Conservation (phyloP, 2,329 filamentous ascomycete species). For the Bipolaris zeicola region DNA sequence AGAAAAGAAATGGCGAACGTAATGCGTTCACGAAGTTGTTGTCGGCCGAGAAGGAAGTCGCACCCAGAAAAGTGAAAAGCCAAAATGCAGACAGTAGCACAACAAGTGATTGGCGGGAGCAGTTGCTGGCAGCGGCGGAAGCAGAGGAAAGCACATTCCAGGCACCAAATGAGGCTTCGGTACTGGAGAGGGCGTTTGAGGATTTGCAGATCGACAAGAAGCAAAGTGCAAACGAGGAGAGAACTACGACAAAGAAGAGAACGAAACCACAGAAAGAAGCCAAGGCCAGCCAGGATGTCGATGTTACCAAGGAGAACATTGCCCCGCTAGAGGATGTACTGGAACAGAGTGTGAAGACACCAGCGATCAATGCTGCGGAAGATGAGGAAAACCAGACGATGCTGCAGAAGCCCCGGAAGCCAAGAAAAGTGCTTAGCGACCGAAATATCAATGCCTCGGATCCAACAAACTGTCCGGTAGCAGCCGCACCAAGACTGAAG, state of each 20-base stretch:
- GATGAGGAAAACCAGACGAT: neutral
- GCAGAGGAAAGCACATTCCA: neutral
- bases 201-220: slow-evolving; percentile 13
- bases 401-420: slow-evolving; percentile 12
- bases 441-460: slow-evolving; percentile 18
- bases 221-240: slow-evolving; percentile 8
- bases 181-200: slow-evolving; percentile 10
- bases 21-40: slow-evolving; percentile 34
- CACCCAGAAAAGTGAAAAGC: neutral
- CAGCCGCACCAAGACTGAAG: neutral
- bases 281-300: neutral
- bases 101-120: slow-evolving; percentile 9
- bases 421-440: slow-evolving; percentile 14
- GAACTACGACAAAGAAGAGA: slow-evolving; percentile 11
- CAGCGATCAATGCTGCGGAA: slow-evolving; percentile 2
- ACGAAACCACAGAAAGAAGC: slow-evolving; percentile 13
- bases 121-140: slow-evolving; percentile 11
- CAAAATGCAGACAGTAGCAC: slow-evolving; percentile 5
- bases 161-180: neutral
- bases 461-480: neutral
- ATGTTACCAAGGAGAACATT: slow-evolving; percentile 11
- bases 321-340: slow-evolving; percentile 5
- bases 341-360: slow-evolving; percentile 10
- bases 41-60: slow-evolving; percentile 33
- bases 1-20: slow-evolving; percentile 34